A percentile compares a stretch with the other conserved stretches of the same genome.
Conservation (phyloP, 164 flowering plant species). For the Taxillus chinensis region DNA sequence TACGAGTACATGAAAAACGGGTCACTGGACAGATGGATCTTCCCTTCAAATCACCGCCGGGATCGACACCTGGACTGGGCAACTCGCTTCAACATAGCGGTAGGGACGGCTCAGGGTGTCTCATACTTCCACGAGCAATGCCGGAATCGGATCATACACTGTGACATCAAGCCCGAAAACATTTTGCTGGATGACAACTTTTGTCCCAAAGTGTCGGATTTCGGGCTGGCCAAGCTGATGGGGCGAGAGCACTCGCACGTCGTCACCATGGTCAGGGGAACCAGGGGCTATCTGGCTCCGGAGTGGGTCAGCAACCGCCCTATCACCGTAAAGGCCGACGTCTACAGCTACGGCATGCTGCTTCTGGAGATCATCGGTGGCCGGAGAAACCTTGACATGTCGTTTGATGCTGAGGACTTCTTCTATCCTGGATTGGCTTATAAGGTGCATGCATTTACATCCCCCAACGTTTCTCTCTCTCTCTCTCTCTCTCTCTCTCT, state of each 20-base stretch:
- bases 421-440: conserved; percentile 92
- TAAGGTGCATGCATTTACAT: conserved; percentile 41
- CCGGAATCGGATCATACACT: conserved; percentile 73
- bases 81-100: conserved; percentile 66
- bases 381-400: conserved; percentile 82
- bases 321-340: conserved; percentile 90
- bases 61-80: conserved; percentile 62
- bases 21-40: conserved; percentile 91
- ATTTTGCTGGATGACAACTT: conserved; percentile 81
- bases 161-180: conserved; percentile 95
- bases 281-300: conserved; percentile 89
- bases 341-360: conserved; percentile 94
- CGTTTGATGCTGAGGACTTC: conserved; percentile 63
- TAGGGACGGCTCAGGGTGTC: conserved; percentile 82
- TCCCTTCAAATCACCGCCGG: conserved; percentile 32
- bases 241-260: conserved; percentile 88
- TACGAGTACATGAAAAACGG: conserved; percentile 92
- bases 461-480: too few species aligned
- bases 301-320: conserved; percentile 95
- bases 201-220: conserved; percentile 87
- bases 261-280: conserved; percentile 88
- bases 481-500: too few species aligned
- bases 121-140: conserved; percentile 97
- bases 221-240: conserved; percentile 92
- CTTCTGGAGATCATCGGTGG: conserved; percentile 90